Evolutionary conservation across 2,329 filamentous ascomycete genomes (phyloP), one percentile per base, ranked within the genome.

Genomic region (Stachybotrys elegans): DNA sequence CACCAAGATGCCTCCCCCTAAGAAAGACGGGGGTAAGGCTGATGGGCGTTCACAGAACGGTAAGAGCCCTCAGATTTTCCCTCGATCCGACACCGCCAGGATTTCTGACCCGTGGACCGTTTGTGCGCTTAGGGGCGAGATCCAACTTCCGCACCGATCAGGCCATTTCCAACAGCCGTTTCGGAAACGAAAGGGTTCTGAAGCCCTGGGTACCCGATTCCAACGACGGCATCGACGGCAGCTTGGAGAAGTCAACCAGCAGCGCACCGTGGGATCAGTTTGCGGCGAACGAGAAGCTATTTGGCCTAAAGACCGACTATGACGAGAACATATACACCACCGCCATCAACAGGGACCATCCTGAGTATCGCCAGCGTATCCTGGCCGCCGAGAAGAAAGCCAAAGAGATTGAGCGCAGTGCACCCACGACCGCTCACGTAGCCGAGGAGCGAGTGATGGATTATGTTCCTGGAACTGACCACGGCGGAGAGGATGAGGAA

Each of bases 271-370:
- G 93, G 93, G 92, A 98, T 62, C 93, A 98, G 63, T 98, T 98
- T 59, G 86, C 88, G 46, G 84, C 79, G 50, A 97, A 97, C 58
- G 88, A 94, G 66, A 78, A 82, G 44, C 80, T 89, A 22, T 97
- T 95, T 59, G 93, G 93, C 27, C 69, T 94, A 31, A 88, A 82
- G 65, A 93, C 86, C 42, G 89, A 90, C 56, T 98, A 97, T 61
- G 83, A 97, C 58, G 93, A 97, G 67, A 90, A 88, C 55, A 81
- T 93, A 35, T 98, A 98, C 69, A 98, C 93, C 2, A 98, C 93
- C 9, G 71, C 80, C 32, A 94, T 98, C 58, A 82, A 98, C 66
- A 88, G 83, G 58, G 86, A 68, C 50, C 83, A 95, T 55, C 91
- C 93, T 1, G 75, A 85, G 43, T 96, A 94, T 66, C 83, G 80